A percentile compares a stretch with the other conserved stretches of the same genome.
phyloP scores from a whole-genome alignment of 805 yeast genomes.

The Barnettozyma pratensis region DNA sequence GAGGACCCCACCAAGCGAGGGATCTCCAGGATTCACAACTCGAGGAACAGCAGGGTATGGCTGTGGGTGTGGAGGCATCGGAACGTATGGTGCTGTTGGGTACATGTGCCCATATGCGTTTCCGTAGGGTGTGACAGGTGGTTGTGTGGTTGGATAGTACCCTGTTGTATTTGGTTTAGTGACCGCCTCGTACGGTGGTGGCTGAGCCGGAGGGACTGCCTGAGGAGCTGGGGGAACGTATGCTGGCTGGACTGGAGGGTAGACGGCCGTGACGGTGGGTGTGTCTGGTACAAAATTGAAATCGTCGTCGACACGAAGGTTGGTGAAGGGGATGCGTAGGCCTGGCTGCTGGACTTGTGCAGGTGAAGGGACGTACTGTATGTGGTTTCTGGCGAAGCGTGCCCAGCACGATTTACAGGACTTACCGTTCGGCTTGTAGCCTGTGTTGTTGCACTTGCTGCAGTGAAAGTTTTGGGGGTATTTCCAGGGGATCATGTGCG shows the following conservation, averaged over 20 bases:
- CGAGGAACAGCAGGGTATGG: constrained; percentile 11
- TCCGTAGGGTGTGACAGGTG: too few relatives aligned
- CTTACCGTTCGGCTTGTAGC: constrained; percentile 52
- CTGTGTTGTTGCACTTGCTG: constrained; percentile 69
- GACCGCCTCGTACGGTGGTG: background rate
- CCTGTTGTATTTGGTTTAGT: too few relatives aligned
- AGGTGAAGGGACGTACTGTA: constrained; percentile 1
- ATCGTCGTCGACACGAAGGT: constrained; percentile 11
- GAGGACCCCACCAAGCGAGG: constrained; percentile 62
- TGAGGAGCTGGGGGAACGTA: background rate
- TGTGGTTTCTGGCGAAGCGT: constrained; percentile 37
- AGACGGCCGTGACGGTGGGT: background rate
- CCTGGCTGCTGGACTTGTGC: constrained; percentile 3
- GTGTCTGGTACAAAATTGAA: constrained; percentile 4
- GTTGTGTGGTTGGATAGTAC: too few relatives aligned
- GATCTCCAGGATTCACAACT: constrained; percentile 71
- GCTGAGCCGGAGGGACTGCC: constrained; percentile 12
- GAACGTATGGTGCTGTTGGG: background rate
- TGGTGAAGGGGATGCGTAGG: constrained; percentile 18
- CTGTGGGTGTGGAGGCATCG: too few relatives aligned
- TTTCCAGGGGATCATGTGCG: constrained; percentile 41
- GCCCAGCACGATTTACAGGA: constrained; percentile 71
- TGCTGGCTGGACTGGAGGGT: background rate
- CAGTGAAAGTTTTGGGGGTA: constrained; percentile 64
- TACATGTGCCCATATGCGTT: background rate